Conservation (phyloP, 257 asterid genomes). For the Nicotiana undulata region DNA sequence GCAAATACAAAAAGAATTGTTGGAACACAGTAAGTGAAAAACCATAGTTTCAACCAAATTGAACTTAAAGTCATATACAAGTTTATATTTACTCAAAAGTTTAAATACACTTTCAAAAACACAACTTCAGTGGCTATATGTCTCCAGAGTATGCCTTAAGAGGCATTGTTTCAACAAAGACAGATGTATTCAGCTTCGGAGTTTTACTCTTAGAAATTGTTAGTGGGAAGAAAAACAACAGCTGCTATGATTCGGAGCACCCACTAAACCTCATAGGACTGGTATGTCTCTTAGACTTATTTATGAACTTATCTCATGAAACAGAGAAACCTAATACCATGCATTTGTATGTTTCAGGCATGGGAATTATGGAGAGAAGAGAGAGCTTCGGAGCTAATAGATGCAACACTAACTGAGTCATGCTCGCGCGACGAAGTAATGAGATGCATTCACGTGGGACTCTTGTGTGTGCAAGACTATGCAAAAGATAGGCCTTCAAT, state of each 20-base stretch:
- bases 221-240: conserved; percentile 15
- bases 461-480: conserved; percentile 36
- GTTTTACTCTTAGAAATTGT: too few species aligned
- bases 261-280: conserved; percentile 25
- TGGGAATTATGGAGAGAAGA: conserved; percentile 34
- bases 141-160: too few species aligned
- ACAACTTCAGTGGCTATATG: not conserved
- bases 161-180: too few species aligned
- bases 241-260: conserved; percentile 6
- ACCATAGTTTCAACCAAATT: not conserved
- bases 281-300: conserved; percentile 4
- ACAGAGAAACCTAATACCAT: not conserved
- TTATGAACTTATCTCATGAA: not conserved
- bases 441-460: conserved; percentile 27
- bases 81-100: not conserved
- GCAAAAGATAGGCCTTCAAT: conserved; percentile 30
- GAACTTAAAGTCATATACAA: too few species aligned
- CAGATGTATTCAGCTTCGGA: too few species aligned
- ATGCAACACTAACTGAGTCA: conserved; percentile 10
- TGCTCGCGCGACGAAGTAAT: not conserved
- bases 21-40: too few species aligned
- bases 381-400: conserved; percentile 23
- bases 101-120: not conserved
- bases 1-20: too few species aligned
- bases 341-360: conserved; percentile 15